Evolutionary conservation across 345 rosid genomes (phyloP).

Genomic region (Acer negundo): DNA sequence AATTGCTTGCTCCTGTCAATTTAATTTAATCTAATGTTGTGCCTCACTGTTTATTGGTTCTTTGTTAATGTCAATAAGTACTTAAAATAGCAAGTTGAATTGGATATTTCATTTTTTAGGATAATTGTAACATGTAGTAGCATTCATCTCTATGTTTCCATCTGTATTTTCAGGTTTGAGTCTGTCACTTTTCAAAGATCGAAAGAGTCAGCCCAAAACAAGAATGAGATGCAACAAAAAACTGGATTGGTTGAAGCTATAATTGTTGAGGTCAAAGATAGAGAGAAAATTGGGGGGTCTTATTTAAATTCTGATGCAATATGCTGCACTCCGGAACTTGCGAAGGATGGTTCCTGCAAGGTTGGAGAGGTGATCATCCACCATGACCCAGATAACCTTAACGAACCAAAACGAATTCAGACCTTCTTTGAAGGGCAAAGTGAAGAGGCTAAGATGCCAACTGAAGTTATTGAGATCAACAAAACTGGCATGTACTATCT

Average conservation of each 20-base stretch:
- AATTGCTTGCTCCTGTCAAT: neutral
- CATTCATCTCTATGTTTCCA: neutral
- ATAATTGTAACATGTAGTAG: neutral
- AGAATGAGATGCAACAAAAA: slow-evolving; percentile 50
- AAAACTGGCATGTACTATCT: slow-evolving; percentile 47
- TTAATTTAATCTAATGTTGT: neutral
- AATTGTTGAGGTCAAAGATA: slow-evolving; percentile 38
- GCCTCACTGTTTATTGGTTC: neutral
- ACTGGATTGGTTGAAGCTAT: slow-evolving; percentile 47
- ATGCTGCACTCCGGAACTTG: slow-evolving; percentile 38
- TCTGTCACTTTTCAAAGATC: slow-evolving; percentile 39
- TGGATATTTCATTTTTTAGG: neutral
- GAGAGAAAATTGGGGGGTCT: slow-evolving; percentile 40
- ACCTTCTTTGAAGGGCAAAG: slow-evolving; percentile 45
- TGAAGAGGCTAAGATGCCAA: slow-evolving; percentile 40
- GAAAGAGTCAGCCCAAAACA: slow-evolving; percentile 32
- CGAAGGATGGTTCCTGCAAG: slow-evolving; percentile 39
- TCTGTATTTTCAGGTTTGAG: slow-evolving; percentile 36
- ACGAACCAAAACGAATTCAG: slow-evolving; percentile 37
- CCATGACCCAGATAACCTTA: slow-evolving; percentile 18
- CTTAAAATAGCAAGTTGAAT: neutral
- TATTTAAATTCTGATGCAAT: slow-evolving; percentile 36
- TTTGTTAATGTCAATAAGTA: neutral
- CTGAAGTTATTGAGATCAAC: slow-evolving; percentile 36
- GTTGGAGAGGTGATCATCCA: slow-evolving; percentile 46